These are phyloP conservation scores for Neonectria punicea DNA, from an alignment of 2,329 filamentous ascomycete genomes.

Conservation along the genomic window DNA sequence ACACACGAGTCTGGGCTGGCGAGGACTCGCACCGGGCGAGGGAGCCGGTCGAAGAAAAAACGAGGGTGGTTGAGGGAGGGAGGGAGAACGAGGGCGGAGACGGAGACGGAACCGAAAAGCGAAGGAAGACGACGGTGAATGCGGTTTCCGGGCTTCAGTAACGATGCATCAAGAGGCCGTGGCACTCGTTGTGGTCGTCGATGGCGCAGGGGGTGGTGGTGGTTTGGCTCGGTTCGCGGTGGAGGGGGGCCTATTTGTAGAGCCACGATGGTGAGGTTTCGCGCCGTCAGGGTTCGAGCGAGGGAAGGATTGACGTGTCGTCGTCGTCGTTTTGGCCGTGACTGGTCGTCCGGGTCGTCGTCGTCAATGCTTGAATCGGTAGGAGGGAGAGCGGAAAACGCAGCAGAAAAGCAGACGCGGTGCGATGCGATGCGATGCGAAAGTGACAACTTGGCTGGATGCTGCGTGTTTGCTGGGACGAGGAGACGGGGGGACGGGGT, in stretches of 20 bases:
- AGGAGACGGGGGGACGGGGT: constrained; percentile 32
- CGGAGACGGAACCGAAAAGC: background rate
- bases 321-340: constrained; percentile 18
- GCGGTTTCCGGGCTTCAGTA: constrained; percentile 26
- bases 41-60: constrained; percentile 28
- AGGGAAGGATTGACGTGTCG: constrained; percentile 27
- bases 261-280: constrained; percentile 15
- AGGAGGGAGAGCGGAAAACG: constrained; percentile 1
- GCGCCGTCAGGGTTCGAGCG: constrained; percentile 30
- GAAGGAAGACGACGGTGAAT: background rate
- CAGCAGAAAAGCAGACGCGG: constrained; percentile 24
- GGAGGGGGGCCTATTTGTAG: constrained; percentile 6
- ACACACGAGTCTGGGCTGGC: constrained; percentile 26
- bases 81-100: constrained; percentile 22
- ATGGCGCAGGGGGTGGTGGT: constrained; percentile 14
- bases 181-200: constrained; percentile 4
- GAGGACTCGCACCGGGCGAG: constrained; percentile 42
- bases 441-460: constrained; percentile 45
- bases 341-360: constrained; percentile 18
- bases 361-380: constrained; percentile 21
- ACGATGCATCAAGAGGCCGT: constrained; percentile 37
- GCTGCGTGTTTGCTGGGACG: constrained; percentile 27
- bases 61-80: constrained; percentile 15
- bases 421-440: constrained; percentile 35
- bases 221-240: constrained; percentile 6